Evolutionary conservation across 352 stramenopile genomes (phyloP), one percentile per base, ranked within the genome.

Genomic region (Phytophthora foliorum): DNA sequence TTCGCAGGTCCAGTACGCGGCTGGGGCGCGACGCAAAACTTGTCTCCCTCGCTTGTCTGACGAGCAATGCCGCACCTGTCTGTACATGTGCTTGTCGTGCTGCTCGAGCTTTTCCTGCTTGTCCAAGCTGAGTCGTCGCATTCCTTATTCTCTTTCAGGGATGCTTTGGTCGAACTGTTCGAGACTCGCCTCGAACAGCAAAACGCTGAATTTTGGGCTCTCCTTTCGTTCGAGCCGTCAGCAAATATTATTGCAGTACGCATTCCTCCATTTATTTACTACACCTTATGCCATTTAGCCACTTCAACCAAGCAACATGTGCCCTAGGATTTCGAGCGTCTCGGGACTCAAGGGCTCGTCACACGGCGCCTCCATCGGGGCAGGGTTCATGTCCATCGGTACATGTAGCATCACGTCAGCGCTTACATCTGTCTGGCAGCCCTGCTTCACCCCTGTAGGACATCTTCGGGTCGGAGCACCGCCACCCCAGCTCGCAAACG

Each of bases 231-330:
- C 36, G 46, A 50, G 31, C 36, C 51, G 19, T 22, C 29, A 10
- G 58, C 17, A 31, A 46, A 19, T 56, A 32, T 21, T 31, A 39
- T 4, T 27, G 25, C 36, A 29, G 10, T 56, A 17, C 27, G 38
- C 29, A 25, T 53, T 25, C 16, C 34, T 57, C 11, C 41, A 61
- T 41, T 55, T 25, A 60, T 61, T 61, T 36, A 67, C 10, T 36
- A 61, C 50, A 67, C 19, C 42, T 49, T 29, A n/a, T 21, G 36
- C 24, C 16, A 45, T 14, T 48, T 54, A 14, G 49, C 17, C 42
- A 39, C 32, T 56, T 75, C 63, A 79, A 50, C 72, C 63, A n/a
- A 79, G 67, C 22, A 79, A 52, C 63, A 79, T 66, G 42, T 79
- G 67, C 6, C 63, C 67, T 8, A 79, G 45, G 51, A 79, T 79